Percentiles rank a stretch among this genome's conserved stretches.
Conservation (phyloP, 305 asterid species). For the Solanum chacoense region DNA sequence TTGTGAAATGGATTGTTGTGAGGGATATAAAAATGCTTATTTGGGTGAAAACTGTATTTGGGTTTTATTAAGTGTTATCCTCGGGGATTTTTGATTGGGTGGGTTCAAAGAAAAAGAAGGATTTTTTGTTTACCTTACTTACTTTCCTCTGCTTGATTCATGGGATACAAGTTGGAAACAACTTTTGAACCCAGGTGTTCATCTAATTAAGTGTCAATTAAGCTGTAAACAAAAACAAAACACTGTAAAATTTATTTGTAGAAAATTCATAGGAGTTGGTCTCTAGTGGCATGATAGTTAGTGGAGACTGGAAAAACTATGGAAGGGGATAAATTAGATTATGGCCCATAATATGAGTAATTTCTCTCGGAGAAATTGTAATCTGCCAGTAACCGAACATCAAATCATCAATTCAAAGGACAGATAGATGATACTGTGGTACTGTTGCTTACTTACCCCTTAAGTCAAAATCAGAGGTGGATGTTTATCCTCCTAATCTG, state of each 20-base stretch:
- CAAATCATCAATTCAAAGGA: background rate
- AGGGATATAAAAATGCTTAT: background rate
- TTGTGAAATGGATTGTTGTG: background rate
- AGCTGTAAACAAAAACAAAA: background rate
- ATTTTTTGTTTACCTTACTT: background rate
- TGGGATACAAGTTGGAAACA: background rate
- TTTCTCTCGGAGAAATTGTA: background rate
- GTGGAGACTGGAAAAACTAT: background rate
- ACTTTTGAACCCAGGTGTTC: background rate
- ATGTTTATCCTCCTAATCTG: background rate
- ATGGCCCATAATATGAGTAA: background rate
- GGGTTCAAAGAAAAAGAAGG: background rate
- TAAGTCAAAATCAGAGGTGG: background rate
- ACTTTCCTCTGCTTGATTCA: background rate
- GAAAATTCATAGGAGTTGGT: background rate
- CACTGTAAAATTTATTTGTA: background rate
- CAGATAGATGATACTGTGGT: background rate
- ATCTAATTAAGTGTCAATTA: background rate
- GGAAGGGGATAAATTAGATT: background rate
- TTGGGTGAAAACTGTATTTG: background rate
- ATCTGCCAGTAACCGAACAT: background rate
- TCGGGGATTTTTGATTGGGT: background rate
- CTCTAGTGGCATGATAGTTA: background rate
- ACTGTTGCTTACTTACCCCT: background rate
- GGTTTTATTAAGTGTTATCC: background rate